Conservation (phyloP, 2,329 filamentous ascomycete species). For the Trichophyton verrucosum region DNA sequence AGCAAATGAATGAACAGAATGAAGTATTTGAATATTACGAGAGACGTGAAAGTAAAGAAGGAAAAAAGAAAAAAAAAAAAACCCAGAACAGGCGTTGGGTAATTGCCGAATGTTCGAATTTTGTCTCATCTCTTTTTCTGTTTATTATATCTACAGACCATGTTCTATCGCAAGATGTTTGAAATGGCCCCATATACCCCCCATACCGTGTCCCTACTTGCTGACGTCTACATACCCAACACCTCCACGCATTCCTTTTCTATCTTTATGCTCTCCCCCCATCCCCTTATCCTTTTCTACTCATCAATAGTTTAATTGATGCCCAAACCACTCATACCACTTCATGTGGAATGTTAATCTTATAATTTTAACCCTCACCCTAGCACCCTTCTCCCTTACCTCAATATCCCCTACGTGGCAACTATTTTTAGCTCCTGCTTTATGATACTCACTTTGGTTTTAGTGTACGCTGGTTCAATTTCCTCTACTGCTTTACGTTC, state of each 20-base stretch:
- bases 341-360: not conserved
- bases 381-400: not conserved
- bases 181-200: not conserved
- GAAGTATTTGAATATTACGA: not conserved
- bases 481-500: not conserved
- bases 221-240: not conserved
- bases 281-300: not conserved
- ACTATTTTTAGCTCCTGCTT: not conserved
- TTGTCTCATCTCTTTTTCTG: not conserved
- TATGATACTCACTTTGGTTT: constrained; percentile 2
- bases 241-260: not conserved
- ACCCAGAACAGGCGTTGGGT: not conserved
- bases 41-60: not conserved
- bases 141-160: not conserved
- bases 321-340: not conserved
- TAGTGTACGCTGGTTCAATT: not conserved
- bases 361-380: not conserved
- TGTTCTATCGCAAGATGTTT: not conserved
- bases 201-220: no score
- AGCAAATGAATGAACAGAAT: not conserved
- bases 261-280: not conserved
- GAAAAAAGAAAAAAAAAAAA: not conserved
- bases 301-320: not conserved
- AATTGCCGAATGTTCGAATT: not conserved
- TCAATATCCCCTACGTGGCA: not conserved